Conservation (phyloP, 2,329 filamentous ascomycete species). For the Neopestalotiopsis sp. region DNA sequence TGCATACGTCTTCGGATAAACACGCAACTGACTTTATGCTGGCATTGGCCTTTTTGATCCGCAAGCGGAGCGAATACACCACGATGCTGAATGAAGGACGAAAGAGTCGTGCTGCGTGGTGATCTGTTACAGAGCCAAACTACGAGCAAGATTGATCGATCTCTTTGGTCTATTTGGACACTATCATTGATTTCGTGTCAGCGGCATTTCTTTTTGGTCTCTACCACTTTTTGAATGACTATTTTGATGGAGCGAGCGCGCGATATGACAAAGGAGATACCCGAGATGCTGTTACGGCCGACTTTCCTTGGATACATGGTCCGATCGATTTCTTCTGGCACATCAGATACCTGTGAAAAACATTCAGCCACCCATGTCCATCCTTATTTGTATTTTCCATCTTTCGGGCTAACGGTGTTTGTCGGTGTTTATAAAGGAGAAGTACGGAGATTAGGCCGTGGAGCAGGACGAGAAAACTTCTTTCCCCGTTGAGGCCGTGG, state of each 20-base stretch:
- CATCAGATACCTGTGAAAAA: too few species aligned
- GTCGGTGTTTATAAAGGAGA: too few species aligned
- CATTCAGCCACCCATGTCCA: neutral
- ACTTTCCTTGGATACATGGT: neutral
- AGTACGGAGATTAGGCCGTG: too few species aligned
- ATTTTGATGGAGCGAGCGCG: neutral
- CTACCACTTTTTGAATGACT: neutral
- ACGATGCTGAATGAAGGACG: constrained; percentile 39
- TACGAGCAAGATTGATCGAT: too few species aligned
- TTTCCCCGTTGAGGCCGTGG: neutral
- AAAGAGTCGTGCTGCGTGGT: constrained; percentile 22
- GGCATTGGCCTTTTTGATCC: constrained; percentile 49
- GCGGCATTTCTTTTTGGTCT: neutral
- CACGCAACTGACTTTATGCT: constrained; percentile 47
- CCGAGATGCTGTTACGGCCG: neutral
- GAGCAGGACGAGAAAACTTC: neutral
- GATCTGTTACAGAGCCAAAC: neutral
- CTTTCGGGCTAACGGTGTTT: too few species aligned
- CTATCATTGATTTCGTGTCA: too few species aligned
- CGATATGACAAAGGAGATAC: neutral
- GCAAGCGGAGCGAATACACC: constrained; percentile 47
- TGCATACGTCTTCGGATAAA: constrained; percentile 41
- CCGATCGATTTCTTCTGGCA: neutral
- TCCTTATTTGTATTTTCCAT: too few species aligned
- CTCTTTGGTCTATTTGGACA: too few species aligned